These are phyloP conservation scores for Penicillium salamii DNA, from an alignment of 495 filamentous ascomycete genomes.

Conservation along the genomic window DNA sequence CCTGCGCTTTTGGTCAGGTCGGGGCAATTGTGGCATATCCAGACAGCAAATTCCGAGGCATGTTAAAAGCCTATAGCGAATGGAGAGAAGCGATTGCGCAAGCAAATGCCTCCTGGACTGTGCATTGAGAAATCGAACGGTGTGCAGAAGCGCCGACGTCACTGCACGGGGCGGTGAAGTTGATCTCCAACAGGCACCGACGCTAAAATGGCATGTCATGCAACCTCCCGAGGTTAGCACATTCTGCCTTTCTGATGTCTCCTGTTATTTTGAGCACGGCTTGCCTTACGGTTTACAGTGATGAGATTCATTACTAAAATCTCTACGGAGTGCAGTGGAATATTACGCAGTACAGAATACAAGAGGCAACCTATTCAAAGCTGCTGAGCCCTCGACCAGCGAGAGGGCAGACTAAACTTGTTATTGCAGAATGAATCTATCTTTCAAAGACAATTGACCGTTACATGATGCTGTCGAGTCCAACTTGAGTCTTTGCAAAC, in stretches of 20 bases:
- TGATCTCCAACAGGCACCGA: too few species aligned
- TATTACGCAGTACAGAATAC: too few species aligned
- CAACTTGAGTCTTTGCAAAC: neutral
- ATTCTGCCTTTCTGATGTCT: too few species aligned
- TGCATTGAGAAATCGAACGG: neutral
- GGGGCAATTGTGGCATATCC: constrained; percentile 27
- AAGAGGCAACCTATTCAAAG: neutral
- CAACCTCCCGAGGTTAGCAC: too few species aligned
- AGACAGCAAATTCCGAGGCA: constrained; percentile 8
- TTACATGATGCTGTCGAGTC: neutral
- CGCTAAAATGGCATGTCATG: too few species aligned
- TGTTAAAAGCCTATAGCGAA: neutral
- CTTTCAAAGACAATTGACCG: constrained; percentile 8
- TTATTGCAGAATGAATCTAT: constrained; percentile 51
- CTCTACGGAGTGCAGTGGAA: too few species aligned
- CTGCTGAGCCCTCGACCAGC: neutral
- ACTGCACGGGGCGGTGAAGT: constrained; percentile 7
- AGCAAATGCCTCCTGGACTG: neutral
- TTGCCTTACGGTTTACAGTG: too few species aligned
- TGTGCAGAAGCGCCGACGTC: constrained; percentile 24
- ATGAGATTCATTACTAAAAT: too few species aligned
- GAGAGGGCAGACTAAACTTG: neutral
- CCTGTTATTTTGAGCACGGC: too few species aligned
- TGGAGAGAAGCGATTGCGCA: neutral
- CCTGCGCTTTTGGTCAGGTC: constrained; percentile 19